Evolutionary conservation across 306 rosid species (phyloP), one percentile per base, ranked within the genome.

Genomic region (Dryas octopetala): DNA sequence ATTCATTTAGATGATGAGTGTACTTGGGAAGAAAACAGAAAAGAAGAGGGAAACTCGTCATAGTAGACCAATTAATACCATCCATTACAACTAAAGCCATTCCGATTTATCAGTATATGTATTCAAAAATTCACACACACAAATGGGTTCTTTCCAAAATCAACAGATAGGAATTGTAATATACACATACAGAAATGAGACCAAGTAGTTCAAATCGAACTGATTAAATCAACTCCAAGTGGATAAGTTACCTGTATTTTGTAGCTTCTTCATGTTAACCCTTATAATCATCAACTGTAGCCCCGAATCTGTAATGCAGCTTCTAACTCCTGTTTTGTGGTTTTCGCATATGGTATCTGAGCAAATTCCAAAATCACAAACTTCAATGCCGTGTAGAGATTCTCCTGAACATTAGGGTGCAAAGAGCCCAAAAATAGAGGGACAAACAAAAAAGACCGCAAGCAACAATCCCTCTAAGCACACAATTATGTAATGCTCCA

Each of bases 171-270:
- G 53, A 54, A 73, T 9, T 69, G 61, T 67, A 13, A 51, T 57
- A 71, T 73, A 74, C 77, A 81, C 65, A 58, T 75, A 54, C 43
- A 73, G 26, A 58, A 72, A 85, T 51, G 67, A 69, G 70, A 80
- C 64, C 40, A 69, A 76, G 70, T 72, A 76, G 76, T 66, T 54
- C 69, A 74, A 74, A 82, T 77, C 72, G 79, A 79, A 82, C 71
- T 65, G 40, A 67, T 66, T 45, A 61, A 66, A 73, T 64, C 40
- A 52, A 26, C 59, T 71, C 67, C 71, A 61, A 52, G 72, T 72
- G 64, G 17, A 66, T 59, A 17, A 67, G 60, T 60, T 71, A 53
- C 72, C 69, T 77, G 13, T 72, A 65, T 44, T 73, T 64, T 40
- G 71, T 53, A 50, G 61, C 80, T 79, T 74, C 71, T 46, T 71